Base-by-base conservation (phyloP, 2,329 filamentous ascomycete species). In the Xylariaceae sp. region DNA sequence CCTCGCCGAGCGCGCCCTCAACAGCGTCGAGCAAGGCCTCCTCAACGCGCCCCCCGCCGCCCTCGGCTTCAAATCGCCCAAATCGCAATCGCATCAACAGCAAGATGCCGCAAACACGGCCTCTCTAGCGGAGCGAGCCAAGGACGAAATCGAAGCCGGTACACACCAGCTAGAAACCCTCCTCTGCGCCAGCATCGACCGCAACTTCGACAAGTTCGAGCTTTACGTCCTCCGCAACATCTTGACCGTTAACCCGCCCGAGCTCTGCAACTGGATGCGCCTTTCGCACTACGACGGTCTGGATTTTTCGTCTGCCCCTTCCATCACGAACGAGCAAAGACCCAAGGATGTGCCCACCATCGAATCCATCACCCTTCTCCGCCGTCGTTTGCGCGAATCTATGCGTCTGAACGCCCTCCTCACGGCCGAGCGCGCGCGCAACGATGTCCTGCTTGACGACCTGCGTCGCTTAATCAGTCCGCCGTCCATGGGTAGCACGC, bases 171-270 rank as follows among this genome's bases (percentile, higher is more conserved):
- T 94, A 48, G 90, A 94, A 74, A 94, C 90, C 13, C 79, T 94
- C 7, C 81, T 93, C 34, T 90, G 90, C 73, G 84, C 88, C 50
- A 88, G 86, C 68, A 90, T 93, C 64, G 90, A 94, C 75, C 89
- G 88, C 73, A 89, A 90, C 65, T 93, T 93, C 71, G 90, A 94
- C 77, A 86, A 88, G 64, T 88, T 93, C 68, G 90, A 94, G 77
- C 89, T 99, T 58, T 97, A 93, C 76, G 88, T 91, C 55, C 80
- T 99, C 78, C 82, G 91, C 65, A 97, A 97, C 71, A 89, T 92
- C 66, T 76, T 94, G 64, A 87, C 83, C 47, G 84, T 93, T 45
- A 72, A 73, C 41, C 84, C 84, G 53, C 84, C 87, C 34, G 89
- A 93, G 62, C 59, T 72, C 2, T 78, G 89, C 68, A 82, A 84